phyloP scores from a whole-genome alignment of 225 moss, liverwort and hornwort genomes.

The Lunularia cruciata region DNA sequence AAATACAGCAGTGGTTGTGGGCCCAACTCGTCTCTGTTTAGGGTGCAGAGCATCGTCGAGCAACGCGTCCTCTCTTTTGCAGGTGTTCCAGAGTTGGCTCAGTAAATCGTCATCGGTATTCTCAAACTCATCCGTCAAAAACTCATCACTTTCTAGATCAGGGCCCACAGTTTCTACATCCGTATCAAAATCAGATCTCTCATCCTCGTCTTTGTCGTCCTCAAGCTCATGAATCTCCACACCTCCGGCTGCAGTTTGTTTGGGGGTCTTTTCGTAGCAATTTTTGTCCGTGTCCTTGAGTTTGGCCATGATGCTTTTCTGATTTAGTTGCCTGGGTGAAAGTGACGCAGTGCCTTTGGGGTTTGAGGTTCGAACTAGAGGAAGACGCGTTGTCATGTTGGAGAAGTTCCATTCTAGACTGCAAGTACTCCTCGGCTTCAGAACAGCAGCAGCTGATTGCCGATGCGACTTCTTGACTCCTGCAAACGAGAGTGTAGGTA shows the following conservation, averaged over 20 bases:
- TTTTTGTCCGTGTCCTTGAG: conserved; percentile 12
- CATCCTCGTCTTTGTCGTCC: conserved; percentile 8
- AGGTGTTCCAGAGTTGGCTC: conserved; percentile 37
- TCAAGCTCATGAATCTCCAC: background rate
- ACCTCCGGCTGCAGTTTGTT: background rate
- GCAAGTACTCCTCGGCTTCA: conserved; percentile 16
- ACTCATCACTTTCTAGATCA: background rate
- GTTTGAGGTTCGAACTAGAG: conserved; percentile 9
- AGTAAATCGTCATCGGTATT: conserved; percentile 38
- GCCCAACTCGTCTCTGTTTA: conserved; percentile 16
- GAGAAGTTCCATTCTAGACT: conserved; percentile 28
- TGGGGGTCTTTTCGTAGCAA: background rate
- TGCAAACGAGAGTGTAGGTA: background rate
- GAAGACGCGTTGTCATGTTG: conserved; percentile 5
- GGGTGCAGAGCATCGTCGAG: conserved; percentile 18
- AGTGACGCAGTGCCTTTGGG: background rate
- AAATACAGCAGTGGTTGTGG: conserved; percentile 23
- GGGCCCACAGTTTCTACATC: conserved; percentile 12
- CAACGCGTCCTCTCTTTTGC: conserved; percentile 20
- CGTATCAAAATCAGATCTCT: background rate
- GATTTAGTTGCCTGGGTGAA: conserved; percentile 11
- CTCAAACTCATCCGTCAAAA: conserved; percentile 22
- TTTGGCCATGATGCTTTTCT: background rate
- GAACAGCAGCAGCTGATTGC: background rate
- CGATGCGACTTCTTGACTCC: conserved; percentile 22